Percentiles rank a stretch among this genome's conserved stretches.
phyloP scores from a whole-genome alignment of 345 rosid species.

The Acer negundo region DNA sequence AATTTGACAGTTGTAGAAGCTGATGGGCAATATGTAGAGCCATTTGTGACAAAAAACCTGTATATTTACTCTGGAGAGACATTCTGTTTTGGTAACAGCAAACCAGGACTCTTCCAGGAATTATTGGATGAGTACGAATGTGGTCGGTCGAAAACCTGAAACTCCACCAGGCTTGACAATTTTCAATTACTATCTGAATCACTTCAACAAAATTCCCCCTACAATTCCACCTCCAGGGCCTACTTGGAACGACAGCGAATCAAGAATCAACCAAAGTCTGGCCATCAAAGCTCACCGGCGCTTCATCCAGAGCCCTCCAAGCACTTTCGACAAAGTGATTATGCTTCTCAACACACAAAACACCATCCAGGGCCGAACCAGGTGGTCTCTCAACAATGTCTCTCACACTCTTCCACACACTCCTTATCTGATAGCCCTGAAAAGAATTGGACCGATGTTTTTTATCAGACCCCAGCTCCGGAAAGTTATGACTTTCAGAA shows the following conservation, averaged over 20 bases:
- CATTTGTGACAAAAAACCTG: slow-evolving; percentile 22
- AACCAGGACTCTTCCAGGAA: slow-evolving; percentile 12
- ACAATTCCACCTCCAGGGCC: slow-evolving; percentile 11
- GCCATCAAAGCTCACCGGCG: slow-evolving; percentile 16
- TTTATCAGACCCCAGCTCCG: slow-evolving; percentile 10
- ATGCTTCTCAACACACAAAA: slow-evolving; percentile 37
- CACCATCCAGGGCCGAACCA: slow-evolving; percentile 19
- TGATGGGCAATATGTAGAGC: slow-evolving; percentile 40
- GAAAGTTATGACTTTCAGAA: slow-evolving; percentile 1
- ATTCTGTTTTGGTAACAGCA: slow-evolving; percentile 31
- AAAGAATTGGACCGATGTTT: slow-evolving; percentile 12
- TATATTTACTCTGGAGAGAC: slow-evolving; percentile 44
- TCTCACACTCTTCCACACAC: slow-evolving; percentile 31
- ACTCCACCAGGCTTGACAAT: slow-evolving; percentile 26
- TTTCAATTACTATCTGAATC: slow-evolving; percentile 21
- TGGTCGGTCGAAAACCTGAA: background rate
- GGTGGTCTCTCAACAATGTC: slow-evolving; percentile 40
- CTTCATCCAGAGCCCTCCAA: slow-evolving; percentile 13
- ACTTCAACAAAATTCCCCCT: background rate
- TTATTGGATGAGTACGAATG: slow-evolving; percentile 20
- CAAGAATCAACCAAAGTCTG: slow-evolving; percentile 11
- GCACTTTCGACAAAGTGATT: slow-evolving; percentile 17
- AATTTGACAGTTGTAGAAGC: slow-evolving; percentile 45
- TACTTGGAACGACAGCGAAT: slow-evolving; percentile 19
- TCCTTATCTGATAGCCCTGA: slow-evolving; percentile 33